These are phyloP conservation scores for Penicillium macrosclerotiorum DNA, from an alignment of 495 filamentous ascomycete genomes.

Conservation along the genomic window DNA sequence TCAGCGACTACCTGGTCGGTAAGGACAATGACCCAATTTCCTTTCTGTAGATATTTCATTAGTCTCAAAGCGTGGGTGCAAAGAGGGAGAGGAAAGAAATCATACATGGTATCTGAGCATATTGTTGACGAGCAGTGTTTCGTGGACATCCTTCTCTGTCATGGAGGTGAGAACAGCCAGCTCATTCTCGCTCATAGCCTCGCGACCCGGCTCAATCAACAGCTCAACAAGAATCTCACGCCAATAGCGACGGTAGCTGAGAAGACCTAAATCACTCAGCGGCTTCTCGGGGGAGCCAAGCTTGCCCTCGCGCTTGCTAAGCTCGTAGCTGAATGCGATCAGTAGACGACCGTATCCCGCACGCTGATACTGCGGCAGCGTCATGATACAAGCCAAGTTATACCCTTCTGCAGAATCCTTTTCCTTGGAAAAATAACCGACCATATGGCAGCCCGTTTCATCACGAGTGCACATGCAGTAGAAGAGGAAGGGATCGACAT, in stretches of 20 bases:
- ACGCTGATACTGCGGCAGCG: constrained; percentile 90
- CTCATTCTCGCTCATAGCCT: constrained; percentile 76
- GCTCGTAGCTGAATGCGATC: constrained; percentile 97
- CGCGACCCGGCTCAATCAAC: constrained; percentile 57
- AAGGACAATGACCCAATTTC: constrained; percentile 88
- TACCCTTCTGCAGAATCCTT: constrained; percentile 95
- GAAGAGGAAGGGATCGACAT: constrained; percentile 97
- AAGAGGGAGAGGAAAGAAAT: constrained; percentile 7
- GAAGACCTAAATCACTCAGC: constrained; percentile 84
- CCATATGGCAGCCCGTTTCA: constrained; percentile 83
- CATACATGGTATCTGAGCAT: constrained; percentile 86
- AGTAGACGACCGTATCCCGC: constrained; percentile 90
- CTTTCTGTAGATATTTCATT: constrained; percentile 56
- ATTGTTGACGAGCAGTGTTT: constrained; percentile 86
- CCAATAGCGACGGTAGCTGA: constrained; percentile 96
- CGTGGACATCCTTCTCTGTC: constrained; percentile 93
- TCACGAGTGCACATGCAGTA: constrained; percentile 94
- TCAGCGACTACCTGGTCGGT: constrained; percentile 77
- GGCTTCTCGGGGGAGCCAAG: constrained; percentile 96
- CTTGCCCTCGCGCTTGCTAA: constrained; percentile 91
- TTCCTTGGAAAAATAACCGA: constrained; percentile 98
- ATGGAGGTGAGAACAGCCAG: constrained; percentile 78
- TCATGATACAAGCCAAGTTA: constrained; percentile 97
- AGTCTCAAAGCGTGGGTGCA: neutral
- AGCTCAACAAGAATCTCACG: constrained; percentile 87